Evolutionary conservation across 495 filamentous ascomycete genomes (phyloP).

Genomic region (Tricharina praecox): DNA sequence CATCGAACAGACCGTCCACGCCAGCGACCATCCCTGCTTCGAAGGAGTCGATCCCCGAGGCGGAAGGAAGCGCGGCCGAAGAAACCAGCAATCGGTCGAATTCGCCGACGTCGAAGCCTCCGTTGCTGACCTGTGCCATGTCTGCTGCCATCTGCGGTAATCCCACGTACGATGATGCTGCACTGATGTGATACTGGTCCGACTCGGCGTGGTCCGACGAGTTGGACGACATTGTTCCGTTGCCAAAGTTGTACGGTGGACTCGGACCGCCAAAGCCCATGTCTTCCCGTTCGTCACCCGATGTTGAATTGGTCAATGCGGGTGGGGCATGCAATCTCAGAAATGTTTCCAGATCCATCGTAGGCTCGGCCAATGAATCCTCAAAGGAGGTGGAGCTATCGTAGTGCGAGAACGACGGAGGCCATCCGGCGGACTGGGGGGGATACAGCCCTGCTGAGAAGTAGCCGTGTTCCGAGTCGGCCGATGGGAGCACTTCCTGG

Average conservation of each 20-base stretch:
- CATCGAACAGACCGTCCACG: slow-evolving; percentile 16
- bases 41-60: background rate
- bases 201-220: slow-evolving; percentile 26
- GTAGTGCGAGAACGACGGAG: slow-evolving; percentile 17
- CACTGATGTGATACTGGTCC: slow-evolving; percentile 22
- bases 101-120: slow-evolving; percentile 18
- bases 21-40: slow-evolving; percentile 16
- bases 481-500: slow-evolving; percentile 24
- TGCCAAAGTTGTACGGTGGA: slow-evolving; percentile 15
- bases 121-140: slow-evolving; percentile 2
- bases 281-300: slow-evolving; percentile 25
- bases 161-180: slow-evolving; percentile 23
- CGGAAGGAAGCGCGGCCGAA: slow-evolving; percentile 8
- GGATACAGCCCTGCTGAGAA: slow-evolving; percentile 25
- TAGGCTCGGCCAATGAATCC: slow-evolving; percentile 8
- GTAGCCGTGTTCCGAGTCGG: slow-evolving; percentile 19
- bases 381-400: slow-evolving; percentile 18
- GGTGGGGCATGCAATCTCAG: slow-evolving; percentile 9
- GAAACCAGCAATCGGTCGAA: slow-evolving; percentile 17
- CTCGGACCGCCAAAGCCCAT: slow-evolving; percentile 20
- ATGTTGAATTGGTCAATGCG: slow-evolving; percentile 20
- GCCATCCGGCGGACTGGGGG: slow-evolving; percentile 24
- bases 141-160: slow-evolving; percentile 18
- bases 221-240: slow-evolving; percentile 22
- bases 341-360: slow-evolving; percentile 17